Conservation (phyloP, 2,329 filamentous ascomycete species). For the Pseudopyricularia cyperi region DNA sequence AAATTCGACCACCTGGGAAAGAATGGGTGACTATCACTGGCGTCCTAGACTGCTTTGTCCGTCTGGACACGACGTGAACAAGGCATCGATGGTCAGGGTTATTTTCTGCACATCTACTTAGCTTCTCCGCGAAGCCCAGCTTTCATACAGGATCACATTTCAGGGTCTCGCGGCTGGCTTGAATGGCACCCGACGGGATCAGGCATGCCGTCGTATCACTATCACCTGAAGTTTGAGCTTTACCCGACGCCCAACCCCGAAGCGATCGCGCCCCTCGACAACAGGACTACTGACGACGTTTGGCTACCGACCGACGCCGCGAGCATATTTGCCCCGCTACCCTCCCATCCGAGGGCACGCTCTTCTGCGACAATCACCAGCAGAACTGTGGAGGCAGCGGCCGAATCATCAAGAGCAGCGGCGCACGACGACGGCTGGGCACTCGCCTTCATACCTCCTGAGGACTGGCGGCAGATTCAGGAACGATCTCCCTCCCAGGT, state of each 20-base stretch:
- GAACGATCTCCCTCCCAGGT: slow-evolving; percentile 15
- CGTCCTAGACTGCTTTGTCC: background rate
- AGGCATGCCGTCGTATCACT: slow-evolving; percentile 49
- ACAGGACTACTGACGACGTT: slow-evolving; percentile 11
- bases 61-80: background rate
- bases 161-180: background rate
- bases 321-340: slow-evolving; percentile 43
- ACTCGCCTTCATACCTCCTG: slow-evolving; percentile 2
- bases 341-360: slow-evolving; percentile 27
- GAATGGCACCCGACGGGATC: background rate
- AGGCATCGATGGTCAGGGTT: background rate
- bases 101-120: no score
- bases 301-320: slow-evolving; percentile 38
- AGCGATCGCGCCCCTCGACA: slow-evolving; percentile 4
- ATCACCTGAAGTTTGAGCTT: slow-evolving; percentile 54
- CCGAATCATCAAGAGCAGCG: slow-evolving; percentile 7
- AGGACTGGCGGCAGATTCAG: background rate
- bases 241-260: slow-evolving; percentile 34
- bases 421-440: background rate
- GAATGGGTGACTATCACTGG: background rate
- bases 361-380: background rate
- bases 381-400: background rate
- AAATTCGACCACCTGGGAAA: background rate
- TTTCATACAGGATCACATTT: background rate
- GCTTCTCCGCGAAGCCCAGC: no score